phyloP scores from a whole-genome alignment of 257 asterid genomes.

The Coffea canephora region DNA sequence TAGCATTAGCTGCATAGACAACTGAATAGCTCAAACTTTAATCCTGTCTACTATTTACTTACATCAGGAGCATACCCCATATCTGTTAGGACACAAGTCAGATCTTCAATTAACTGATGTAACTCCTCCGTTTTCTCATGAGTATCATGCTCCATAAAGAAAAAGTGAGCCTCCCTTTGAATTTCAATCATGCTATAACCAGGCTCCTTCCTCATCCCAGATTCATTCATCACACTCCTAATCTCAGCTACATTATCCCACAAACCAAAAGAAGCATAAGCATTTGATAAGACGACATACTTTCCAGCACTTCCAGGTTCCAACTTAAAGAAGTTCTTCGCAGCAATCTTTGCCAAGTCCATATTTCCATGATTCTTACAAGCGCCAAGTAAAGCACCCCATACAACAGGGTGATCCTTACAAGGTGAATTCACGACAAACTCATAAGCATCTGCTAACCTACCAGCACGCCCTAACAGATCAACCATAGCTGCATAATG shows the following conservation, averaged over 20 bases:
- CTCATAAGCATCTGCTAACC: conserved; percentile 36
- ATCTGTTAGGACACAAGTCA: conserved; percentile 53
- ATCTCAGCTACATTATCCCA: no score
- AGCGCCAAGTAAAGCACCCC: not conserved
- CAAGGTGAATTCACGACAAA: conserved; percentile 47
- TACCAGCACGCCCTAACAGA: no score
- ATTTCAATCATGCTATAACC: conserved; percentile 94
- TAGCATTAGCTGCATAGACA: not conserved
- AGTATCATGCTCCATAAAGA: conserved; percentile 79
- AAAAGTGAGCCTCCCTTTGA: conserved; percentile 62
- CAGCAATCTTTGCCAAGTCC: no score
- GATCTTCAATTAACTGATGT: conserved; percentile 40
- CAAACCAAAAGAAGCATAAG: no score
- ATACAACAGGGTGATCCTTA: no score
- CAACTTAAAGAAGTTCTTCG: no score
- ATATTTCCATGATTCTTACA: no score
- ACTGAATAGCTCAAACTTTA: not conserved
- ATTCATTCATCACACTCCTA: no score
- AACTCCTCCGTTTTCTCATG: conserved; percentile 49
- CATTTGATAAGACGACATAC: conserved; percentile 8
- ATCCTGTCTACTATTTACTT: conserved; percentile 32
- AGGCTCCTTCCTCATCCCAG: no score
- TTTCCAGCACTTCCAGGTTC: conserved; percentile 43
- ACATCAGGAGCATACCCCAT: conserved; percentile 43
- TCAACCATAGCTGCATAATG: no score